These are phyloP conservation scores for Coix lacrymajobi DNA, from an alignment of 176 grass and related monocot genomes.

Conservation along the genomic window DNA sequence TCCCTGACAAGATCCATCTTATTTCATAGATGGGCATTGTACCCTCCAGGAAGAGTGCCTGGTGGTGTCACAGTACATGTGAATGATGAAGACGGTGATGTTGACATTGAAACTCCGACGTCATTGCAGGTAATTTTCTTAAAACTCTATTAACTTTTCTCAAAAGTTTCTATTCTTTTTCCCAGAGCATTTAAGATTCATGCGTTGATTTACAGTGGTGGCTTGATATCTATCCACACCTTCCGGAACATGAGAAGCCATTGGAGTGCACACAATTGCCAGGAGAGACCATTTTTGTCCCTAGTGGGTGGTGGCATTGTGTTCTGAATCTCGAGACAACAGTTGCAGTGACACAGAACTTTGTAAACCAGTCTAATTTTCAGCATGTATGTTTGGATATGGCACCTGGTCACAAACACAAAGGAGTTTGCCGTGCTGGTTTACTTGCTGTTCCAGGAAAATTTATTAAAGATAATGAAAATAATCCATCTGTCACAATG, in stretches of 20 bases:
- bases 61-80: constrained; percentile 92
- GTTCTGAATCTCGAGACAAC: constrained; percentile 94
- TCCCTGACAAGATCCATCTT: constrained; percentile 17
- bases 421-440: constrained; percentile 87
- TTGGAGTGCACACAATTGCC: constrained; percentile 87
- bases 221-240: constrained; percentile 81
- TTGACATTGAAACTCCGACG: constrained; percentile 83
- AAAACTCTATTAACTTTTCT: background rate
- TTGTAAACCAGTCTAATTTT: constrained; percentile 87
- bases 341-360: constrained; percentile 91
- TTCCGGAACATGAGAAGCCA: constrained; percentile 76
- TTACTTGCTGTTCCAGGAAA: constrained; percentile 68
- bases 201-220: constrained; percentile 55
- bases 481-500: constrained; percentile 12
- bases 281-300: constrained; percentile 98
- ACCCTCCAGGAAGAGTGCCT: constrained; percentile 93
- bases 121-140: constrained; percentile 71
- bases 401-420: constrained; percentile 85
- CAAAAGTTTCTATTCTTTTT: background rate
- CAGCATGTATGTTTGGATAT: constrained; percentile 90
- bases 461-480: constrained; percentile 39
- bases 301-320: constrained; percentile 99
- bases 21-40: constrained; percentile 90
- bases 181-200: background rate
- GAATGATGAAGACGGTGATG: constrained; percentile 93